These are phyloP conservation scores for Epichloe glyceriae DNA, from an alignment of 2,329 filamentous ascomycete species.

Conservation along the genomic window DNA sequence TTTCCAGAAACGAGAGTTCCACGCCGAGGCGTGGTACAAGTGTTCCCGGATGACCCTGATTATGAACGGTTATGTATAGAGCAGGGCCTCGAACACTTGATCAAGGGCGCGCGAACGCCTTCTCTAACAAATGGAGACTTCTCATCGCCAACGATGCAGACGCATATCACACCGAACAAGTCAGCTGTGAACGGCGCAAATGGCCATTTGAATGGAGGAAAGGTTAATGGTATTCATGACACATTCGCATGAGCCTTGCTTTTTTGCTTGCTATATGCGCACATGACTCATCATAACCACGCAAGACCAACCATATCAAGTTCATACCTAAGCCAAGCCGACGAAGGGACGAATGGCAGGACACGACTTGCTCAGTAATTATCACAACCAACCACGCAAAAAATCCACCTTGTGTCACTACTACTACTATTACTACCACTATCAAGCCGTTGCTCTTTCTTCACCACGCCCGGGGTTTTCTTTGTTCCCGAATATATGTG, in stretches of 20 bases:
- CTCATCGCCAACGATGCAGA: conserved; percentile 31
- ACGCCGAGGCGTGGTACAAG: conserved; percentile 38
- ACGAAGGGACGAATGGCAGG: background rate
- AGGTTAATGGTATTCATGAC: conserved; percentile 19
- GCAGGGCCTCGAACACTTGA: conserved; percentile 42
- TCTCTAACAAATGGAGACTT: conserved; percentile 33
- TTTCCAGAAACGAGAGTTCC: conserved; percentile 43
- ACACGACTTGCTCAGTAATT: background rate
- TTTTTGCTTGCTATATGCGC: background rate
- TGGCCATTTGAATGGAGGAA: conserved; percentile 13
- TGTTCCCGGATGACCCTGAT: conserved; percentile 43
- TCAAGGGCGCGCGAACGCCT: conserved; percentile 32
- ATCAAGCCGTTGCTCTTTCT: background rate
- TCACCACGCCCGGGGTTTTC: background rate
- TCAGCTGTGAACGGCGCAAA: conserved; percentile 20
- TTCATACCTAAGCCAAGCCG: background rate
- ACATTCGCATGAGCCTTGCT: conserved; percentile 1
- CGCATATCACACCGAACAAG: conserved; percentile 14
- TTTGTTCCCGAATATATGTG: background rate
- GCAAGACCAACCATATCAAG: background rate
- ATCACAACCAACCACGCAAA: background rate
- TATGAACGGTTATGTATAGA: conserved; percentile 41
- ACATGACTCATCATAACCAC: background rate
- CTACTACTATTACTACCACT: conserved; percentile 5
- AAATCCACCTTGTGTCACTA: background rate